These are phyloP conservation scores for Candida sanyaensis DNA, from an alignment of 1,139 yeast species.

Conservation along the genomic window DNA sequence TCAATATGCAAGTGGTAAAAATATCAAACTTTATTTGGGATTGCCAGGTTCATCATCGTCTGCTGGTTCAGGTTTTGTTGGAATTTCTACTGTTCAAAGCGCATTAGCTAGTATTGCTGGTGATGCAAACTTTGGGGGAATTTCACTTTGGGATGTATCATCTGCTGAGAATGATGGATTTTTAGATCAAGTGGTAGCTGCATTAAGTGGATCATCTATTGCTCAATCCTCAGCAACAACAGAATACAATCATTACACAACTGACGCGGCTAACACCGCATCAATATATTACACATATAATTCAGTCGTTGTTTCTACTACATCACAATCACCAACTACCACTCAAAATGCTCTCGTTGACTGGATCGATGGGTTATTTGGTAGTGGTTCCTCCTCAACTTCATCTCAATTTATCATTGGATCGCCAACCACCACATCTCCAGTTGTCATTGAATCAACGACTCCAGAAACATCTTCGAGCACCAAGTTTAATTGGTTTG, in stretches of 20 bases:
- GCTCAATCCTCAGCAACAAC: no score
- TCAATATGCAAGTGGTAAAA: slow-evolving; percentile 21
- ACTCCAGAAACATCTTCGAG: background rate
- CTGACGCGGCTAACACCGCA: background rate
- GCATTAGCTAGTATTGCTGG: slow-evolving; percentile 18
- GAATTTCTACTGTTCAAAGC: slow-evolving; percentile 15
- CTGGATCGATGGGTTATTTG: slow-evolving; percentile 6
- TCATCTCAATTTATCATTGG: background rate
- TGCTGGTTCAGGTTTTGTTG: slow-evolving; percentile 25
- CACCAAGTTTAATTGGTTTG: slow-evolving; percentile 4
- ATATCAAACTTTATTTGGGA: slow-evolving; percentile 29
- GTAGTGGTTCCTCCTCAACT: background rate
- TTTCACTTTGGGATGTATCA: slow-evolving; percentile 31
- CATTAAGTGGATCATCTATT: slow-evolving; percentile 8
- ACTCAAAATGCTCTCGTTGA: background rate
- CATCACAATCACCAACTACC: background rate
- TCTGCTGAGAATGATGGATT: slow-evolving; percentile 15
- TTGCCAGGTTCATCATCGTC: slow-evolving; percentile 26
- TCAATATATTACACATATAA: background rate
- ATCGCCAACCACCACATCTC: background rate
- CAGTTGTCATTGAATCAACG: no score
- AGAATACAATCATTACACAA: no score
- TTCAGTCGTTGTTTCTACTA: background rate
- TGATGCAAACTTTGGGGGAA: slow-evolving; percentile 25
- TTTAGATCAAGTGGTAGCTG: slow-evolving; percentile 7